Evolutionary conservation across 306 rosid species (phyloP).

Genomic region (Begonia peltatifolia): DNA sequence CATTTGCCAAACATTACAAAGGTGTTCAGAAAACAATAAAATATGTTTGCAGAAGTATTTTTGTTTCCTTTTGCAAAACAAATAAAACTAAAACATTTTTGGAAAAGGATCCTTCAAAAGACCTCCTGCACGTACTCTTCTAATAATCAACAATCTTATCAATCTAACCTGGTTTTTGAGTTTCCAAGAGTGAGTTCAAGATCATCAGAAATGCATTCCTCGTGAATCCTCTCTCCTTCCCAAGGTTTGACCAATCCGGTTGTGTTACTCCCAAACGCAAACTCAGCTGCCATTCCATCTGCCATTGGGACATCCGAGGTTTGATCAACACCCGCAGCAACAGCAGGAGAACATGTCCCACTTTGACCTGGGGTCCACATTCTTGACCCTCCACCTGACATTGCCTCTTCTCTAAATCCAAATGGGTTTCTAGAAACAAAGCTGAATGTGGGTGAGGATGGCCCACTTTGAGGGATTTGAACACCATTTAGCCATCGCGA

Average conservation of each 20-base stretch:
- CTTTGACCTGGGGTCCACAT: constrained; percentile 57
- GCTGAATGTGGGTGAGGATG: constrained; percentile 47
- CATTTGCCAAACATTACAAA: no score
- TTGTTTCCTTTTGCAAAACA: no score
- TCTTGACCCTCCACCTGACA: constrained; percentile 28
- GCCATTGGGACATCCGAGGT: constrained; percentile 40
- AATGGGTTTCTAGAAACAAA: constrained; percentile 39
- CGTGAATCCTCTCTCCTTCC: constrained; percentile 58
- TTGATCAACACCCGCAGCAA: constrained; percentile 25
- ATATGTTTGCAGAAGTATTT: no score
- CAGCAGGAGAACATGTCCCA: constrained; percentile 45
- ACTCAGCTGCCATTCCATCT: constrained; percentile 42
- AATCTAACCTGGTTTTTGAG: constrained; percentile 26
- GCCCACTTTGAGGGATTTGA: constrained; percentile 42
- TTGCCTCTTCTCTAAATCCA: constrained; percentile 28
- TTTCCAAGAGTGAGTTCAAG: constrained; percentile 53
- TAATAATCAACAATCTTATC: no score
- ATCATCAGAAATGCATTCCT: constrained; percentile 49
- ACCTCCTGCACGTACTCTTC: no score
- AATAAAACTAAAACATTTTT: no score
- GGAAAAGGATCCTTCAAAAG: no score
- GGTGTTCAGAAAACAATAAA: no score
- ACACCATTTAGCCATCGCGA: constrained; percentile 38
- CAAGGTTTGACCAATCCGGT: constrained; percentile 45
- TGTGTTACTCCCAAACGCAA: constrained; percentile 39